These are phyloP conservation scores for Imleria badia DNA, from an alignment of 768 basidiomycete species.

Conservation along the genomic window DNA sequence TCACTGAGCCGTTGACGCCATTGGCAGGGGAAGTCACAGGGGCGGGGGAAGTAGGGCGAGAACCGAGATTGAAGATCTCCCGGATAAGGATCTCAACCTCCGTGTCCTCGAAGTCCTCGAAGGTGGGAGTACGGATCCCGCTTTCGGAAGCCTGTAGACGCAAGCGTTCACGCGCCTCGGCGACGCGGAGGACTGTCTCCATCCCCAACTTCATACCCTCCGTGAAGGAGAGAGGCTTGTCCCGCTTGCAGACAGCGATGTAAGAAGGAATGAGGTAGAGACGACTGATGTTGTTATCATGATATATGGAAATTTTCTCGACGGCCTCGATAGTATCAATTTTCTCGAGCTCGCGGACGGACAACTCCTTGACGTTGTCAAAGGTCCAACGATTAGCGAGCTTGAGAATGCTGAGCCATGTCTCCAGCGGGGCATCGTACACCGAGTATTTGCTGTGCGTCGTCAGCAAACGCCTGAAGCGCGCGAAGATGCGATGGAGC, in stretches of 20 bases:
- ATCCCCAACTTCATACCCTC: conserved; percentile 45
- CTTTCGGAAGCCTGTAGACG: conserved; percentile 34
- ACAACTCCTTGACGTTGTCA: conserved; percentile 37
- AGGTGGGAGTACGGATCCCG: conserved; percentile 32
- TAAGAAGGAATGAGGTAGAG: conserved; percentile 38
- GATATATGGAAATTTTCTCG: conserved; percentile 40
- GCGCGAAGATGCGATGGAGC: neutral
- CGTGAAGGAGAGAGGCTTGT: conserved; percentile 34
- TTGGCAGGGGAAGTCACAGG: conserved; percentile 4
- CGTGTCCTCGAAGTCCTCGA: conserved; percentile 31
- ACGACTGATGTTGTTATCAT: conserved; percentile 33
- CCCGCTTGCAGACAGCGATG: conserved; percentile 35
- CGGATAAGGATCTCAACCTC: conserved; percentile 29
- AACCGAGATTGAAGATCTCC: conserved; percentile 28
- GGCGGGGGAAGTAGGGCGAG: conserved; percentile 27
- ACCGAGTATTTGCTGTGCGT: conserved; percentile 34
- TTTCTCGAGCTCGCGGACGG: conserved; percentile 40
- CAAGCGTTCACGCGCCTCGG: conserved; percentile 41
- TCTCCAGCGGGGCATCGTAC: conserved; percentile 39
- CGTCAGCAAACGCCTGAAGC: neutral
- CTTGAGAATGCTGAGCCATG: conserved; percentile 42
- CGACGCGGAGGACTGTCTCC: conserved; percentile 37
- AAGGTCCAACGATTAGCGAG: conserved; percentile 44
- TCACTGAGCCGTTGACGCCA: conserved; percentile 12
- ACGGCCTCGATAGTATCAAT: conserved; percentile 36